phyloP scores from a whole-genome alignment of 805 yeast species.

The Nakazawaea holstii region DNA sequence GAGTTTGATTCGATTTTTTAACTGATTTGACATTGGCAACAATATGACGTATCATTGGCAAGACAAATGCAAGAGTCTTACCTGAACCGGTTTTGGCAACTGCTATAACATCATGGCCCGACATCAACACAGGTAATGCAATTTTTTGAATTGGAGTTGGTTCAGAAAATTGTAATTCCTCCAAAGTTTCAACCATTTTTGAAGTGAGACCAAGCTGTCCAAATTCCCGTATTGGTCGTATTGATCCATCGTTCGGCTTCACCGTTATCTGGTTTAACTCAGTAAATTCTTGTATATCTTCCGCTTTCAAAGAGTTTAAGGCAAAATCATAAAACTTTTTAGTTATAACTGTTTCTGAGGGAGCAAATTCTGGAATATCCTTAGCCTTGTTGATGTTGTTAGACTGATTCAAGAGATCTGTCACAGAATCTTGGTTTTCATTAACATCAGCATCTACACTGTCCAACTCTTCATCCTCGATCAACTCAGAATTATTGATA shows the following conservation, averaged over 20 bases:
- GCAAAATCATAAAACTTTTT: conserved; percentile 56
- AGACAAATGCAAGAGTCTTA: conserved; percentile 80
- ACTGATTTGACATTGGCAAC: conserved; percentile 48
- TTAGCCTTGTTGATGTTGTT: conserved; percentile 41
- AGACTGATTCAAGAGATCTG: conserved; percentile 31
- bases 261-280: conserved; percentile 62
- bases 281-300: conserved; percentile 53
- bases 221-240: conserved; percentile 73
- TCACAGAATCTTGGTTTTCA: conserved; percentile 25
- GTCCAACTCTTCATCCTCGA: conserved; percentile 15
- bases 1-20: conserved; percentile 51
- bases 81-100: conserved; percentile 98
- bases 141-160: conserved; percentile 92
- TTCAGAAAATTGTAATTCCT: conserved; percentile 41
- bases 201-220: conserved; percentile 74
- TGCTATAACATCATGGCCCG: conserved; percentile 86
- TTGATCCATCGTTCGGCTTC: conserved; percentile 44
- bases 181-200: conserved; percentile 46
- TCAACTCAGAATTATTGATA: conserved; percentile 1
- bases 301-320: conserved; percentile 48
- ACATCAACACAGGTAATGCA: conserved; percentile 85
- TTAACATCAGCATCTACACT: conserved; percentile 24
- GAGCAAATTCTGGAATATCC: conserved; percentile 42
- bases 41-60: conserved; percentile 83
- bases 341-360: conserved; percentile 43